Conservation (phyloP, 306 rosid species). For the Cucumis sativus region DNA sequence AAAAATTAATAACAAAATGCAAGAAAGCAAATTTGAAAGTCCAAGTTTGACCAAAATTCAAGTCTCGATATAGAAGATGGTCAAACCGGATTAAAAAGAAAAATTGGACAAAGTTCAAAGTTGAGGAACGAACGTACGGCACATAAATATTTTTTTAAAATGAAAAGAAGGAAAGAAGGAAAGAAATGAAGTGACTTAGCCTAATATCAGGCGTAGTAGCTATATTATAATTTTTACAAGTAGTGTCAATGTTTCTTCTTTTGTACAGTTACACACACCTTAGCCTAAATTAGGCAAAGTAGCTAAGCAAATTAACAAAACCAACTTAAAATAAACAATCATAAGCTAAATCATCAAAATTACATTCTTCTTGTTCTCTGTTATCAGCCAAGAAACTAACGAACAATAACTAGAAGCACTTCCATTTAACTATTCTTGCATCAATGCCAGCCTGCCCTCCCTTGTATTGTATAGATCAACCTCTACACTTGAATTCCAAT, state of each 20-base stretch:
- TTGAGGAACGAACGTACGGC: neutral
- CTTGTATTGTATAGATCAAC: neutral
- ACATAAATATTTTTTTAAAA: neutral
- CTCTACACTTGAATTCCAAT: neutral
- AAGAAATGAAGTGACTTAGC: neutral
- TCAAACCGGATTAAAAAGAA: neutral
- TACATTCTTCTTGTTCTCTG: neutral
- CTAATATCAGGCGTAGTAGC: too few relatives aligned
- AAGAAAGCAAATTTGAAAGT: neutral
- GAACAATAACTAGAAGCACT: neutral
- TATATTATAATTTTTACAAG: neutral
- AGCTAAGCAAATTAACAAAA: neutral
- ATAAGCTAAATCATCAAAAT: neutral
- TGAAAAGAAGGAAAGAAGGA: neutral
- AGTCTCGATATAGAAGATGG: neutral
- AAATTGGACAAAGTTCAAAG: neutral
- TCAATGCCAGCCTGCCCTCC: neutral
- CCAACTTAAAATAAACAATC: neutral
- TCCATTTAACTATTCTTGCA: neutral
- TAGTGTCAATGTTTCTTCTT: neutral
- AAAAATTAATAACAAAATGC: neutral
- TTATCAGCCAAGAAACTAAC: neutral
- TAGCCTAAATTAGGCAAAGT: neutral
- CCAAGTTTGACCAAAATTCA: neutral
- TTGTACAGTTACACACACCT: slow-evolving; percentile 3